These are phyloP conservation scores for Pleurotus tuoliensis DNA, from an alignment of 768 basidiomycete species.

Conservation along the genomic window DNA sequence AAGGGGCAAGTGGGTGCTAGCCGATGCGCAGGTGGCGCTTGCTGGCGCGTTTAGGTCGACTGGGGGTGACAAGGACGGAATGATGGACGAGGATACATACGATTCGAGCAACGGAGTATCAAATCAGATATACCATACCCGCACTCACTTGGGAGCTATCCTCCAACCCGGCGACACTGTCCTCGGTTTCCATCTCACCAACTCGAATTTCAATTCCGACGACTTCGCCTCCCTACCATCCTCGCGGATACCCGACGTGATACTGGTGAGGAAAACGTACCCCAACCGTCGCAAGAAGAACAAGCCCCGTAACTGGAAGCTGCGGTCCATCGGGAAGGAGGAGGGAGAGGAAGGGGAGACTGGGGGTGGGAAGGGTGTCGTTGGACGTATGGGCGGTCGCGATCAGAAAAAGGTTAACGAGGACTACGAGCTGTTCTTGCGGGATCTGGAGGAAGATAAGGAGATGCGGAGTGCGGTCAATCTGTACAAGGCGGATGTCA, in stretches of 20 bases:
- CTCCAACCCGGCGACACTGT: slow-evolving; percentile 95
- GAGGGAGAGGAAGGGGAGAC: slow-evolving; percentile 66
- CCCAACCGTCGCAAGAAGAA: slow-evolving; percentile 91
- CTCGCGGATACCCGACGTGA: slow-evolving; percentile 80
- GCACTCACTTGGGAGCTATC: slow-evolving; percentile 89
- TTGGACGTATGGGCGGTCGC: slow-evolving; percentile 85
- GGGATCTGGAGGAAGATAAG: slow-evolving; percentile 91
- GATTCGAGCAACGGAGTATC: slow-evolving; percentile 47
- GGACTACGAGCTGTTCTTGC: slow-evolving; percentile 95
- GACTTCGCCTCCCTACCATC: slow-evolving; percentile 67
- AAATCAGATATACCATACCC: slow-evolving; percentile 89
- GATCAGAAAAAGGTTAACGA: slow-evolving; percentile 92
- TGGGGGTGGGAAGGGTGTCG: slow-evolving; percentile 71
- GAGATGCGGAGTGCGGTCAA: slow-evolving; percentile 87
- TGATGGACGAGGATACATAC: slow-evolving; percentile 47
- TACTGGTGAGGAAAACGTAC: slow-evolving; percentile 94
- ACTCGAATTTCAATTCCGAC: slow-evolving; percentile 91
- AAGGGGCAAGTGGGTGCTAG: slow-evolving; percentile 77
- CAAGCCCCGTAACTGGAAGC: slow-evolving; percentile 78
- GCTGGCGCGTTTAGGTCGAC: slow-evolving; percentile 72
- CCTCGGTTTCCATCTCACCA: slow-evolving; percentile 85
- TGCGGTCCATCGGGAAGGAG: slow-evolving; percentile 91
- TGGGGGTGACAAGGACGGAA: slow-evolving; percentile 37
- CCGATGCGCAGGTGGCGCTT: slow-evolving; percentile 82
- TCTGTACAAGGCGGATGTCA: slow-evolving; percentile 71